Base-by-base conservation (phyloP, 768 basidiomycete species). In the Coprinopsis cinerea region DNA sequence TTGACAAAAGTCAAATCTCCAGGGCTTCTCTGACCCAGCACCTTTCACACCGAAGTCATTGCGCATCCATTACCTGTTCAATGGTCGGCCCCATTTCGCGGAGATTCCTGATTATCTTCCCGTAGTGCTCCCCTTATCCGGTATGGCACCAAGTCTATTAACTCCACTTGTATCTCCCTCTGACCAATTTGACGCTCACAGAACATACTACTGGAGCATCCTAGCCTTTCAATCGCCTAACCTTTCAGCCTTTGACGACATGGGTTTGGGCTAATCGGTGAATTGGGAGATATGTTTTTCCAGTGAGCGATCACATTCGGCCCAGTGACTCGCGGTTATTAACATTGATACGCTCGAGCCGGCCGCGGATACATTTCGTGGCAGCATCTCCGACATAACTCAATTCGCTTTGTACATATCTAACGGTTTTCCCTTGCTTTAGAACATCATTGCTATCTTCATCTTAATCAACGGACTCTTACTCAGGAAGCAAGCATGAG, bases 21-120 rank as follows among this genome's bases (percentile, higher is more conserved):
- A 89, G 59, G 92, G 92, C n/a, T 92, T 96, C 70, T 83, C 79
- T 61, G 92, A 95, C 68, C 87, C 88, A 49, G 82, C 83, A 15
- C 83, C 88, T 13, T 81, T 80, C n/a, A 72, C 77, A 48, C 66
- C 75, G 42, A 93, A 94, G 69, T 70, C 70, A 4, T 68, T 93
- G 45, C 73, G 80, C 25, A 72, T 94, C 32, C 79, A 81, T 39
- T 94, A 94, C 67, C 67, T 77, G 41, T 96, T 94, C 73, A 75
- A 77, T 59, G 82, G 81, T 35, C 76, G 77, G 51, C 59, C 69
- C 65, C 92, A 94, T 61, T 87, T 82, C 59, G 81, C 83, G 61
- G 88, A 91, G 61, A 81, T 86, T 48, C 77, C 83, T 55, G 88
- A 85, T 61, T 77, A 79, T 67, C 62, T 74, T 50, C 76, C 84